phyloP scores from a whole-genome alignment of 1,284 basidiomycete genomes.

The Trichosporon asahii region DNA sequence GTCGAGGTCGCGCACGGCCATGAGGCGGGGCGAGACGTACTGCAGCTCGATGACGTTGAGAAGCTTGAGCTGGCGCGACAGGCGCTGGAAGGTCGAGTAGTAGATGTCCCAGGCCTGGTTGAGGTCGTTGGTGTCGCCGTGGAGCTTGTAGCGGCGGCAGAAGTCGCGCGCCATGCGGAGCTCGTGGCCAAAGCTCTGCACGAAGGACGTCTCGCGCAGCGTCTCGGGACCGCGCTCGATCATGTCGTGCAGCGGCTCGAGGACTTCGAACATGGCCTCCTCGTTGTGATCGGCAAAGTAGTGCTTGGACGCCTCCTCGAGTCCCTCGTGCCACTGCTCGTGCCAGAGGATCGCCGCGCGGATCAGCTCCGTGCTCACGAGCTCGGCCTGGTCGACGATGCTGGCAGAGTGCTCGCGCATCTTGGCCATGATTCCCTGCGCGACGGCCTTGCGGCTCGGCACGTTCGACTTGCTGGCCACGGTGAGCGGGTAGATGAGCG shows the following conservation, averaged over 20 bases:
- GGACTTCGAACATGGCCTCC: constrained; percentile 93
- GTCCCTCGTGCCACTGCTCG: constrained; percentile 97
- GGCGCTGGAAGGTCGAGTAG: constrained; percentile 95
- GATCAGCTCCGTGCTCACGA: constrained; percentile 93
- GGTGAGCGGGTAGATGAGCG: constrained; percentile 94
- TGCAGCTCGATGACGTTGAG: constrained; percentile 91
- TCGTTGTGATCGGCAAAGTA: constrained; percentile 99
- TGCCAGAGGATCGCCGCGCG: constrained; percentile 99
- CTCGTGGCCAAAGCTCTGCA: constrained; percentile 91
- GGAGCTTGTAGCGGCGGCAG: constrained; percentile 78
- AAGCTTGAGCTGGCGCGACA: constrained; percentile 88
- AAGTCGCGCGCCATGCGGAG: constrained; percentile 92
- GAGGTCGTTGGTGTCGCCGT: constrained; percentile 83
- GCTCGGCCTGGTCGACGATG: constrained; percentile 88
- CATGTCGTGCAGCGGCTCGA: constrained; percentile 92
- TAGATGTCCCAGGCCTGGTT: constrained; percentile 99
- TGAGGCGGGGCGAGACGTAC: constrained; percentile 90
- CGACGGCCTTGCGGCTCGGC: constrained; percentile 73
- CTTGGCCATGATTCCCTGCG: constrained; percentile 82
- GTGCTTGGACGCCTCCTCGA: constrained; percentile 94
- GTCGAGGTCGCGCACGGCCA: constrained; percentile 85
- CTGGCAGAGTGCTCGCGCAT: constrained; percentile 88
- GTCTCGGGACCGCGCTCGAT: constrained; percentile 91
- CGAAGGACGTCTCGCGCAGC: constrained; percentile 90
- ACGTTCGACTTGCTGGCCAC: constrained; percentile 97